These are phyloP conservation scores for Buxus sempervirens DNA, from an alignment of 164 flowering plant species.

Conservation along the genomic window DNA sequence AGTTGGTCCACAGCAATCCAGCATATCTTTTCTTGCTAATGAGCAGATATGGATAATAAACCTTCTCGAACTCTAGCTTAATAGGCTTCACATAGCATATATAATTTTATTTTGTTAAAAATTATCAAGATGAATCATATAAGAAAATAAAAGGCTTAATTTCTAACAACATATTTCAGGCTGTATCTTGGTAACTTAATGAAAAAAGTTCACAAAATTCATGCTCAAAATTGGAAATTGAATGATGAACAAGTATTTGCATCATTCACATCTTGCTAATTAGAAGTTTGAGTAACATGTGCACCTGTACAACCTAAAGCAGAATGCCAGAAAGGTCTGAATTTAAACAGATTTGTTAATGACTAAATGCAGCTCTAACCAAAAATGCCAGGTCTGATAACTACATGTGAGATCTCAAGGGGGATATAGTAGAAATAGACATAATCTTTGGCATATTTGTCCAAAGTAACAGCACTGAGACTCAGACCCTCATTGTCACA, in stretches of 20 bases:
- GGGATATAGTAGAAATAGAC: too few relatives aligned
- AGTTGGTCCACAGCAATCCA: slow-evolving; percentile 90
- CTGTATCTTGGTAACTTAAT: neutral
- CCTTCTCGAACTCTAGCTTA: slow-evolving; percentile 97
- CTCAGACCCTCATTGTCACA: too few relatives aligned
- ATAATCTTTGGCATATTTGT: too few relatives aligned
- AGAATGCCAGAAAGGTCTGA: neutral
- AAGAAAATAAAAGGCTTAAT: neutral
- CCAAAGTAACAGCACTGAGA: too few relatives aligned
- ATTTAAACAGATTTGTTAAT: too few relatives aligned
- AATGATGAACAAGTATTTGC: neutral
- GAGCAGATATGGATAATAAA: slow-evolving; percentile 89
- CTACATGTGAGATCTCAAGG: too few relatives aligned
- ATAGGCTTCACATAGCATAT: slow-evolving; percentile 63
- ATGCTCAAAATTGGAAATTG: neutral
- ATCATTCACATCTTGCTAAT: neutral
- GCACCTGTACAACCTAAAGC: neutral
- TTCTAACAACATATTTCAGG: neutral
- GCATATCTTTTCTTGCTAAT: slow-evolving; percentile 99
- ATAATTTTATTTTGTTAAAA: slow-evolving; percentile 1
- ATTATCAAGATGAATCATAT: neutral
- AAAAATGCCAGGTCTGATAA: too few relatives aligned
- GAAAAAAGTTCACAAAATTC: neutral
- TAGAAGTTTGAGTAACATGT: neutral
- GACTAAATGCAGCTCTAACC: too few relatives aligned